Evolutionary conservation across 2,329 filamentous ascomycete species (phyloP).

Genomic region (Colletotrichum phormii): DNA sequence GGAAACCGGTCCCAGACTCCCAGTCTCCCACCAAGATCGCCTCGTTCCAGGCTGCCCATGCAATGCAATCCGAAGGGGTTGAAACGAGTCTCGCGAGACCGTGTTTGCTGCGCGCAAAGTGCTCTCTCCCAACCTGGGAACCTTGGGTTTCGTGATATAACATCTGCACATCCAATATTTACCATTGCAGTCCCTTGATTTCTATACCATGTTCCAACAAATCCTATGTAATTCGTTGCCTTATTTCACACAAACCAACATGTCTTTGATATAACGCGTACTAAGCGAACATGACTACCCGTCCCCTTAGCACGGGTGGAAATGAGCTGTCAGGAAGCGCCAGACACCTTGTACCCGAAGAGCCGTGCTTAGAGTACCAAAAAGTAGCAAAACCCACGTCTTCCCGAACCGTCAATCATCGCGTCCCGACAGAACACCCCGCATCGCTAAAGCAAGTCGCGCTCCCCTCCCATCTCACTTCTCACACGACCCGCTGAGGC

Average conservation of each 20-base stretch:
- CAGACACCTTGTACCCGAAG: background rate
- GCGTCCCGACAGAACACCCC: slow-evolving; percentile 23
- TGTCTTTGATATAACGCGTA: background rate
- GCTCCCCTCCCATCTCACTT: slow-evolving; percentile 2
- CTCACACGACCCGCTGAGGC: slow-evolving; percentile 32
- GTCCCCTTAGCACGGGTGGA: slow-evolving; percentile 9
- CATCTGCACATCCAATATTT: background rate
- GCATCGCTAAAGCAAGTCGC: slow-evolving; percentile 36
- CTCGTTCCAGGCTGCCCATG: slow-evolving; percentile 7
- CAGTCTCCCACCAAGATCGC: background rate
- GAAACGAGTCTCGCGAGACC: slow-evolving; percentile 28
- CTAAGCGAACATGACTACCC: slow-evolving; percentile 13
- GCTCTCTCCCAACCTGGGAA: slow-evolving; percentile 1
- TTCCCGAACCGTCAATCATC: slow-evolving; percentile 19
- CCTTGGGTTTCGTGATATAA: slow-evolving; percentile 7
- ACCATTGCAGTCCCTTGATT: background rate
- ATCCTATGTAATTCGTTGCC: background rate
- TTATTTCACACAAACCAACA: background rate
- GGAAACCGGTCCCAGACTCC: background rate
- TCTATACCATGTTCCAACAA: background rate
- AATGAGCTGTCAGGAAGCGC: slow-evolving; percentile 24
- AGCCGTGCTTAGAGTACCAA: background rate
- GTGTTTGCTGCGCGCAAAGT: slow-evolving; percentile 33
- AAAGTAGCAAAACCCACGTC: background rate
- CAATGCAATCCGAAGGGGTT: slow-evolving; percentile 25